phyloP scores from a whole-genome alignment of 106 monocot species.

The Allium cepa region DNA sequence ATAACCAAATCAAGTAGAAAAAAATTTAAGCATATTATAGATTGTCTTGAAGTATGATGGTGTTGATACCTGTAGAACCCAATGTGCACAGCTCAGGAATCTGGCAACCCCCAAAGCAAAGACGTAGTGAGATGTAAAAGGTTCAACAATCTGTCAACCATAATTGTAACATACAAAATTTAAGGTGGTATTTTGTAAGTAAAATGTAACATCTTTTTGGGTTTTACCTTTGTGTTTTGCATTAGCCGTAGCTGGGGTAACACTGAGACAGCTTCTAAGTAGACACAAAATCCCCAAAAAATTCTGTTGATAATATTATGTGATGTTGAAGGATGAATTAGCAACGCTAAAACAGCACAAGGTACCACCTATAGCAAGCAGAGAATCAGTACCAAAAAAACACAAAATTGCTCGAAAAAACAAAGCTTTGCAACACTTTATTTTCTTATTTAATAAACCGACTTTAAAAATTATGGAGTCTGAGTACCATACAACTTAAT shows the following conservation, averaged over 20 bases:
- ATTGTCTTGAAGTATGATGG: too few relatives aligned
- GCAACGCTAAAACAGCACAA: conserved; percentile 62
- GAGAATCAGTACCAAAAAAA: not conserved
- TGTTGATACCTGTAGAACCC: conserved; percentile 61
- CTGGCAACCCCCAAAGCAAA: conserved; percentile 67
- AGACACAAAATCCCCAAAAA: conserved; percentile 79
- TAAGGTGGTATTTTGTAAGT: too few relatives aligned
- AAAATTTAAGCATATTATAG: too few relatives aligned
- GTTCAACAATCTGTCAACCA: conserved; percentile 53
- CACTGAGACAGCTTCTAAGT: conserved; percentile 60
- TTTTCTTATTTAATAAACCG: too few relatives aligned
- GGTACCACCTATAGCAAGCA: conserved; percentile 51
- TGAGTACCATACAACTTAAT: too few relatives aligned
- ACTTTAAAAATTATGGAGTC: too few relatives aligned
- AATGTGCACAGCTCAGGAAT: conserved; percentile 74
- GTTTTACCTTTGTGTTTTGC: conserved; percentile 62
- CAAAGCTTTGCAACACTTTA: too few relatives aligned
- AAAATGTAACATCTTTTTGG: not conserved
- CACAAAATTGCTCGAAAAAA: not conserved
- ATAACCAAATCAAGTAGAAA: too few relatives aligned
- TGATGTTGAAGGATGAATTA: conserved; percentile 74
- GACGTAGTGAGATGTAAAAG: conserved; percentile 74
- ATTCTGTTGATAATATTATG: conserved; percentile 74
- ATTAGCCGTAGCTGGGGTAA: conserved; percentile 62
- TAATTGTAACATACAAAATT: not conserved